Percentiles rank a stretch among this genome's conserved stretches.
Conservation (phyloP, 306 rosid species). For the Vicia villosa region DNA sequence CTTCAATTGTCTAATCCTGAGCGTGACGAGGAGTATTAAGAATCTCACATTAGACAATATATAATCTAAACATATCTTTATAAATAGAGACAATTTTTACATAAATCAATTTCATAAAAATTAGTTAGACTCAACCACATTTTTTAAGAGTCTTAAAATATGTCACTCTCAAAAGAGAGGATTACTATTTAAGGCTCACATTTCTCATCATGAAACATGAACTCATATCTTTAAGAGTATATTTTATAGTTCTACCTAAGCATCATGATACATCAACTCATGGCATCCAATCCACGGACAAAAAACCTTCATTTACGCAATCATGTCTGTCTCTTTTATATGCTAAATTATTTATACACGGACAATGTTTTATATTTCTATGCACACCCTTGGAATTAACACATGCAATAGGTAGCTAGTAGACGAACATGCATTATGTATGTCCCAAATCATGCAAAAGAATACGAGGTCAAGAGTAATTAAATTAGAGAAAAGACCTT, state of each 20-base stretch:
- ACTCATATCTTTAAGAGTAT: background rate
- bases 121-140: too few relatives aligned
- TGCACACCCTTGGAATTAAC: background rate
- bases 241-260: background rate
- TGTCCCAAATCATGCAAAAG: constrained; percentile 35
- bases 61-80: too few relatives aligned
- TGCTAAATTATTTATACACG: background rate
- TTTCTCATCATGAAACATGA: background rate
- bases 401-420: background rate
- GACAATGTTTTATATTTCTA: background rate
- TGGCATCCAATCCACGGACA: constrained; percentile 11
- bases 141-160: too few relatives aligned
- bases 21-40: too few relatives aligned
- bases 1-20: too few relatives aligned
- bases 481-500: constrained; percentile 30
- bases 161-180: background rate
- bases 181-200: background rate
- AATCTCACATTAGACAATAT: too few relatives aligned
- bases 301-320: background rate
- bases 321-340: background rate
- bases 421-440: constrained; percentile 30
- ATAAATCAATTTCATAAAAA: too few relatives aligned
- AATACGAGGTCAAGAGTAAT: background rate
- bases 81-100: too few relatives aligned
- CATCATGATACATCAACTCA: constrained; percentile 4